phyloP scores from a whole-genome alignment of 345 rosid species.

The Streptanthus diversifolius region DNA sequence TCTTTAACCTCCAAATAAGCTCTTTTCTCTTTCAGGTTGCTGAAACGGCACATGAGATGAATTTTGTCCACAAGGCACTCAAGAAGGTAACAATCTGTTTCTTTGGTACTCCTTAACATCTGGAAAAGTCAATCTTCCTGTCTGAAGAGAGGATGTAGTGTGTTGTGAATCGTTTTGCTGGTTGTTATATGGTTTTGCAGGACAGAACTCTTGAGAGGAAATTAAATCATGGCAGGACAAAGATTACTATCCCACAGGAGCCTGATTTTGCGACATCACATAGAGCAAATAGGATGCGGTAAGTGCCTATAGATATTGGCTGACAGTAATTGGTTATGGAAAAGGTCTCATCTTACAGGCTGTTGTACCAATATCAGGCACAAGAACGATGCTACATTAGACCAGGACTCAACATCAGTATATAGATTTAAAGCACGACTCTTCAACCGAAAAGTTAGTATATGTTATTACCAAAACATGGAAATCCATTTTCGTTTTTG shows the following conservation, averaged over 20 bases:
- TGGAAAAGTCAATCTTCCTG: background rate
- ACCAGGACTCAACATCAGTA: constrained; percentile 35
- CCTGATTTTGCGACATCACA: constrained; percentile 87
- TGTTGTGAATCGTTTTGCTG: background rate
- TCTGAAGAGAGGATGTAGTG: background rate
- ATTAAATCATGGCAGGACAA: constrained; percentile 39
- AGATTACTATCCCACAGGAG: constrained; percentile 81
- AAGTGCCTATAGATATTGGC: constrained; percentile 12
- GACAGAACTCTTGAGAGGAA: constrained; percentile 46
- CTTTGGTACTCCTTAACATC: background rate
- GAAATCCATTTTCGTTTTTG: background rate
- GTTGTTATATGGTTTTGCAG: constrained; percentile 41
- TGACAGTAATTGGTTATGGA: background rate
- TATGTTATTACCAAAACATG: constrained; percentile 1
- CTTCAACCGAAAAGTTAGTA: constrained; percentile 85
- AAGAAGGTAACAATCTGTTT: constrained; percentile 49
- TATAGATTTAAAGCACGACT: constrained; percentile 90
- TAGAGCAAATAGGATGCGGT: constrained; percentile 81
- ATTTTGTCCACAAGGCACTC: constrained; percentile 75
- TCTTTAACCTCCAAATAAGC: background rate
- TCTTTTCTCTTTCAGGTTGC: constrained; percentile 47
- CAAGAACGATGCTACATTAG: constrained; percentile 40
- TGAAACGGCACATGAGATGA: constrained; percentile 51
- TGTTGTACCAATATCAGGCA: constrained; percentile 50
- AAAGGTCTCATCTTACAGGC: constrained; percentile 5